phyloP scores from a whole-genome alignment of 164 flowering plant species.

The Vitis cinerea region DNA sequence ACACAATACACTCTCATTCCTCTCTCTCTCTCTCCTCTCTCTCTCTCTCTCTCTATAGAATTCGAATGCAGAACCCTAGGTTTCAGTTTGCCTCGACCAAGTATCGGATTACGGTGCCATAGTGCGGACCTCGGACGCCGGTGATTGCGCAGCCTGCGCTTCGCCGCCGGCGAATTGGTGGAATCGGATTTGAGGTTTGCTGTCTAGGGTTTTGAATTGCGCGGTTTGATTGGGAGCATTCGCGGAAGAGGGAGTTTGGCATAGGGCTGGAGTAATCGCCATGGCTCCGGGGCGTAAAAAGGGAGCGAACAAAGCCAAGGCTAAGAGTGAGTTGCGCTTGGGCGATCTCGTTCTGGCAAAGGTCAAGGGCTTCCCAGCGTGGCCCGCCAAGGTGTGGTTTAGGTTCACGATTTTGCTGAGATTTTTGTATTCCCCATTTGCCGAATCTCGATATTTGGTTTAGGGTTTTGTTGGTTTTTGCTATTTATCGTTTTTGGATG shows the following conservation, averaged over 20 bases:
- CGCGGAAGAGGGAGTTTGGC: too few species aligned
- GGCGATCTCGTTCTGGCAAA: conserved; percentile 99
- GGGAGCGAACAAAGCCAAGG: conserved; percentile 57
- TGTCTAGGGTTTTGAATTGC: conserved; percentile 1
- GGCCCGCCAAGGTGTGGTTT: conserved; percentile 94
- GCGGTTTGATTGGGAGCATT: too few species aligned
- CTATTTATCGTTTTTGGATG: too few species aligned
- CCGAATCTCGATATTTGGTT: neutral
- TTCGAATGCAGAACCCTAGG: conserved; percentile 4
- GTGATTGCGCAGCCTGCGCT: conserved; percentile 1
- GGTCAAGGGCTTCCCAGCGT: conserved; percentile 90
- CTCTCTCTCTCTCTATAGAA: conserved; percentile 2
- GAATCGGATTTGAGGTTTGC: too few species aligned
- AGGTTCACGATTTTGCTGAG: neutral
- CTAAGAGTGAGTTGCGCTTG: conserved; percentile 51
- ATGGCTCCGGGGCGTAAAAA: conserved; percentile 85
- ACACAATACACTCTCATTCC: neutral
- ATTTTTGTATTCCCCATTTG: too few species aligned
- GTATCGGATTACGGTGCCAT: conserved; percentile 9
- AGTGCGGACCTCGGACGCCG: neutral
- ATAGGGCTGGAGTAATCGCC: conserved; percentile 13
- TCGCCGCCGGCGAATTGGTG: conserved; percentile 11
- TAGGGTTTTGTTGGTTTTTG: neutral
- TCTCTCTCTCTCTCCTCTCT: conserved; percentile 2
- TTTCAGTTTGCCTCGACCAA: too few species aligned